A percentile compares a stretch with the other conserved stretches of the same genome.
These are phyloP conservation scores for Trapa bicornis DNA, from an alignment of 345 rosid genomes.

Conservation along the genomic window DNA sequence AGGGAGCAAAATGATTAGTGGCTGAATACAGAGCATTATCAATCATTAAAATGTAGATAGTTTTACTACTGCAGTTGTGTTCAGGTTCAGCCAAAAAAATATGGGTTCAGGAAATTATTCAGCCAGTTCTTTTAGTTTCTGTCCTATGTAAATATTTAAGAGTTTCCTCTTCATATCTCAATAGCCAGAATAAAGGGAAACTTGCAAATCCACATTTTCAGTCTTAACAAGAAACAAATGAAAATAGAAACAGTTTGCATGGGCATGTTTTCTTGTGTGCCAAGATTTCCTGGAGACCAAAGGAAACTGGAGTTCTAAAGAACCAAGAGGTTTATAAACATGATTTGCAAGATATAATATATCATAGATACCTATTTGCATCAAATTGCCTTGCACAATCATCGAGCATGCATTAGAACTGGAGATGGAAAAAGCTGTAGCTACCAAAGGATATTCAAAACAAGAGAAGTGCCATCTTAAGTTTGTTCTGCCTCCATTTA, in stretches of 20 bases:
- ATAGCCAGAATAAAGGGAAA: neutral
- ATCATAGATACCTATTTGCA: neutral
- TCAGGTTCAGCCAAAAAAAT: neutral
- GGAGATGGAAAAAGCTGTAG: conserved; percentile 13
- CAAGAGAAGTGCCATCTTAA: conserved; percentile 69
- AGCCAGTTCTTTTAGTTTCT: neutral
- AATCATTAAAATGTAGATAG: neutral
- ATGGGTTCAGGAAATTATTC: neutral
- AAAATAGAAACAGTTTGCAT: neutral
- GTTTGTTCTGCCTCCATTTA: conserved; percentile 99
- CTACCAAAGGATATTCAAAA: conserved; percentile 32
- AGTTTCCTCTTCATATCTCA: neutral
- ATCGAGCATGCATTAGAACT: conserved; percentile 17
- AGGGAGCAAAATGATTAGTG: neutral
- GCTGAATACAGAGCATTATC: neutral
- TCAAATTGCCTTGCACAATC: conserved; percentile 27
- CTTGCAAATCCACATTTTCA: neutral
- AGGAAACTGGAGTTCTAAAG: neutral
- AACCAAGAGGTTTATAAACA: neutral
- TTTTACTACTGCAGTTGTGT: neutral
- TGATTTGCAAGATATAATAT: neutral
- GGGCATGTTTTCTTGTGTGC: neutral
- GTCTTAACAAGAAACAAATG: neutral
- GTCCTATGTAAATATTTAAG: neutral
- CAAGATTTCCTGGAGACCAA: neutral